A percentile compares a stretch with the other conserved stretches of the same genome.
phyloP scores from a whole-genome alignment of 495 filamentous ascomycete species.

The Glonium stellatum region DNA sequence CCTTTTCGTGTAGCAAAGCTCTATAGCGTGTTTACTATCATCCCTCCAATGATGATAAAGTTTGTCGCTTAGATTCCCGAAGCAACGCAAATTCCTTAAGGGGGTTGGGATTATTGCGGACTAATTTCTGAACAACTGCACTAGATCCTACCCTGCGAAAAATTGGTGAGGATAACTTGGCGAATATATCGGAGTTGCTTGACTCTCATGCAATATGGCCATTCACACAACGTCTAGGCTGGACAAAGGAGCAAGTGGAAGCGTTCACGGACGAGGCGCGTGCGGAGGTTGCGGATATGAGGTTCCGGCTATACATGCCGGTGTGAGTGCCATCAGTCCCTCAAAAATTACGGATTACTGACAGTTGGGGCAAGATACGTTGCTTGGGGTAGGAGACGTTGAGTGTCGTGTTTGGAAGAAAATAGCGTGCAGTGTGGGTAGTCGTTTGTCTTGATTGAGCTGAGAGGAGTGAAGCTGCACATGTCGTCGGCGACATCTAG shows the following conservation, averaged over 20 bases:
- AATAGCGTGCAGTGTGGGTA: not conserved
- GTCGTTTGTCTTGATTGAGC: not conserved
- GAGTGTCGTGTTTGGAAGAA: not conserved
- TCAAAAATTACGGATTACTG: not conserved
- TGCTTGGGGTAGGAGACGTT: conserved; percentile 21
- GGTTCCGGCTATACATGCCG: conserved; percentile 31
- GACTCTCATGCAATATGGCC: conserved; percentile 31
- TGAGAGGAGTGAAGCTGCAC: not conserved
- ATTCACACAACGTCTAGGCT: conserved; percentile 25
- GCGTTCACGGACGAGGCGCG: conserved; percentile 24
- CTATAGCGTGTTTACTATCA: too few relatives aligned
- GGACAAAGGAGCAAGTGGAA: conserved; percentile 24
- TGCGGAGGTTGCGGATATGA: conserved; percentile 21
- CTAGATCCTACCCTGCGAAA: conserved; percentile 16
- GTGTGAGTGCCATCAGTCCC: conserved; percentile 22
- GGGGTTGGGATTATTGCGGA: not conserved
- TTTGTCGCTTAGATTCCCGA: too few relatives aligned
- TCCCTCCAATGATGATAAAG: too few relatives aligned
- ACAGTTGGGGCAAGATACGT: conserved; percentile 16
- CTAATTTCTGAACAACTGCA: not conserved
- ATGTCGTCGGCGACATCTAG: not conserved
- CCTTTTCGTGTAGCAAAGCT: too few relatives aligned
- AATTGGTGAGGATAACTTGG: conserved; percentile 24
- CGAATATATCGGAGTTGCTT: conserved; percentile 27
- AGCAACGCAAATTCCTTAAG: not conserved